These are phyloP conservation scores for Lonicera japonica DNA, from an alignment of 129 eudicot genomes.

Conservation along the genomic window DNA sequence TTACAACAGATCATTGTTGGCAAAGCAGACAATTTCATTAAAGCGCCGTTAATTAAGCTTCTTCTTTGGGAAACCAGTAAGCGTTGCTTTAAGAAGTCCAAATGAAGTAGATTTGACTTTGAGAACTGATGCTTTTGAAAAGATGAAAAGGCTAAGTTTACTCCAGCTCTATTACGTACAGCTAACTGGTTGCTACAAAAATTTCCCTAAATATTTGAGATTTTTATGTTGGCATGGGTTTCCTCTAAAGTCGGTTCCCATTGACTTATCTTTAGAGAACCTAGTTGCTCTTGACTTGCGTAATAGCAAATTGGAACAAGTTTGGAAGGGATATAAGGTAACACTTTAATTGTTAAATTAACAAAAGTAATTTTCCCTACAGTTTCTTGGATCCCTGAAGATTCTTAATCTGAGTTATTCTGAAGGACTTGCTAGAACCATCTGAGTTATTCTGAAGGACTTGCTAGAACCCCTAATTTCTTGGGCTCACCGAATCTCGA, in stretches of 20 bases:
- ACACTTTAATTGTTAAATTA: no score
- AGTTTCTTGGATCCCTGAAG: not conserved
- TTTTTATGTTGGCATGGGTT: not conserved
- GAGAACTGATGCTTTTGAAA: not conserved
- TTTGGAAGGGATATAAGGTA: not conserved
- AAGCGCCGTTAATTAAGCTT: no score
- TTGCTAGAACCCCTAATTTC: no score
- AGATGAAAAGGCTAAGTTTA: not conserved
- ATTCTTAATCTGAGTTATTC: conserved; percentile 8
- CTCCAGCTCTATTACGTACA: not conserved
- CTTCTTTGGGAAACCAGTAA: no score
- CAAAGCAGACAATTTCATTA: no score
- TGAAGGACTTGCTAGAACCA: no score
- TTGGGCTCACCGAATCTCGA: no score
- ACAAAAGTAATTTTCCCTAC: not conserved
- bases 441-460: no score
- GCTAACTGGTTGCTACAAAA: not conserved
- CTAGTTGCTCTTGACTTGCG: not conserved
- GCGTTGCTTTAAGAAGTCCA: no score
- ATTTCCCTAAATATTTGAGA: not conserved
- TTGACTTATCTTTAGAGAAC: not conserved
- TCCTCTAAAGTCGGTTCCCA: not conserved
- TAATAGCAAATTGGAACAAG: not conserved
- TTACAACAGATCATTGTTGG: no score
- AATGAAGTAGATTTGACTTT: not conserved